phyloP scores from a whole-genome alignment of 2,329 filamentous ascomycete species.

The Tolypocladium paradoxum region DNA sequence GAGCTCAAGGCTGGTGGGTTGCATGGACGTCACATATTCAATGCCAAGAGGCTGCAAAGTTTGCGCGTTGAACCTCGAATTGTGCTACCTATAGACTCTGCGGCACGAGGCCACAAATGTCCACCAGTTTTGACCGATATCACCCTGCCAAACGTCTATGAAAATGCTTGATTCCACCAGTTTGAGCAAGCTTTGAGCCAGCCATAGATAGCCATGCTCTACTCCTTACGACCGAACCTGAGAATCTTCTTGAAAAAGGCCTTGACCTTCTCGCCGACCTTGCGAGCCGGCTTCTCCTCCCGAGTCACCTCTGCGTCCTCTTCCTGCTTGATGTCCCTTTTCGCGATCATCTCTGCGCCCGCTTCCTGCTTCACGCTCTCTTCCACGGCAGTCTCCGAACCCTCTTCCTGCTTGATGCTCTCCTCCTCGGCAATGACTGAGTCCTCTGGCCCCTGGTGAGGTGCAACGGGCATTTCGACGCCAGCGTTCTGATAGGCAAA shows the following conservation, averaged over 20 bases:
- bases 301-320: background rate
- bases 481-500: background rate
- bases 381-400: background rate
- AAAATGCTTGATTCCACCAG: background rate
- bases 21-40: background rate
- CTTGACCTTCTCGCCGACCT: background rate
- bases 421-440: background rate
- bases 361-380: background rate
- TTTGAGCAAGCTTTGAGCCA: background rate
- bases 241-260: background rate
- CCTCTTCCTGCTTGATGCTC: background rate
- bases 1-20: background rate
- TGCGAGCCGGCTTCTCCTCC: background rate
- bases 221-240: background rate
- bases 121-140: background rate
- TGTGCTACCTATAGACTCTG: background rate
- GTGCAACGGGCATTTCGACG: background rate
- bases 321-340: background rate
- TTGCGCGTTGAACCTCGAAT: background rate
- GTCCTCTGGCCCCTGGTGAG: background rate
- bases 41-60: background rate
- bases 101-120: background rate
- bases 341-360: no score
- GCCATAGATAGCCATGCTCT: background rate
- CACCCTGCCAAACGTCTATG: background rate